These are phyloP conservation scores for Cytospora piceae DNA, from an alignment of 2,329 filamentous ascomycete species.

Conservation along the genomic window DNA sequence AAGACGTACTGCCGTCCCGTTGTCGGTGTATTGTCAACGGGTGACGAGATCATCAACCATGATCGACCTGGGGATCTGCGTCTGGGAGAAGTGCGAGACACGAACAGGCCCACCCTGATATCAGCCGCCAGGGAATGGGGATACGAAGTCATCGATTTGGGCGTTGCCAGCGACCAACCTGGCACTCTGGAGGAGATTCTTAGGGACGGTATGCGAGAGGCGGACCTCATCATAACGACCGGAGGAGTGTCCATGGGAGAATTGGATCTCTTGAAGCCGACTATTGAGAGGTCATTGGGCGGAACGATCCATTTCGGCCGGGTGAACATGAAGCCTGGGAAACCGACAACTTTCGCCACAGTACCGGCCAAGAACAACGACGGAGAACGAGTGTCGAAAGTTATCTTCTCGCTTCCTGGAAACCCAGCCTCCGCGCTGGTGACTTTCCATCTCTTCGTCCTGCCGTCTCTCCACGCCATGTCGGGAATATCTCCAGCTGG, in stretches of 20 bases:
- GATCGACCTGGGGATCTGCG: conserved; percentile 63
- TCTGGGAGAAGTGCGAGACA: conserved; percentile 88
- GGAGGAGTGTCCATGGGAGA: conserved; percentile 98
- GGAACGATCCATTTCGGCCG: conserved; percentile 96
- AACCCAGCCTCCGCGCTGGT: conserved; percentile 94
- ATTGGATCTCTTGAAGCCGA: conserved; percentile 93
- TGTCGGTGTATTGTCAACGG: conserved; percentile 88
- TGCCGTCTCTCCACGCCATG: conserved; percentile 81
- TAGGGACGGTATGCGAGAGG: conserved; percentile 71
- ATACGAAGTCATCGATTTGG: conserved; percentile 81
- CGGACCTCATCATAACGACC: conserved; percentile 86
- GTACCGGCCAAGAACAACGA: conserved; percentile 67
- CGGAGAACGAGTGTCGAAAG: conserved; percentile 64
- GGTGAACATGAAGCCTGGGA: conserved; percentile 97
- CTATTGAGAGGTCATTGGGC: conserved; percentile 85
- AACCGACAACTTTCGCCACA: conserved; percentile 95
- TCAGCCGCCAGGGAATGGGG: conserved; percentile 75
- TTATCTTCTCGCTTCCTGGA: conserved; percentile 88
- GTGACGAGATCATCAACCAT: conserved; percentile 88
- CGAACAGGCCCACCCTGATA: conserved; percentile 86
- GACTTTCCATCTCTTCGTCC: conserved; percentile 90
- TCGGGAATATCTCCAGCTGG: conserved; percentile 70
- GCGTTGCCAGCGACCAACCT: conserved; percentile 77
- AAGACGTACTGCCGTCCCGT: conserved; percentile 75
- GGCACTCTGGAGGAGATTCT: conserved; percentile 77